Conservation (phyloP, 2,329 filamentous ascomycete species). For the Aspergillus ochraceoroseus region DNA sequence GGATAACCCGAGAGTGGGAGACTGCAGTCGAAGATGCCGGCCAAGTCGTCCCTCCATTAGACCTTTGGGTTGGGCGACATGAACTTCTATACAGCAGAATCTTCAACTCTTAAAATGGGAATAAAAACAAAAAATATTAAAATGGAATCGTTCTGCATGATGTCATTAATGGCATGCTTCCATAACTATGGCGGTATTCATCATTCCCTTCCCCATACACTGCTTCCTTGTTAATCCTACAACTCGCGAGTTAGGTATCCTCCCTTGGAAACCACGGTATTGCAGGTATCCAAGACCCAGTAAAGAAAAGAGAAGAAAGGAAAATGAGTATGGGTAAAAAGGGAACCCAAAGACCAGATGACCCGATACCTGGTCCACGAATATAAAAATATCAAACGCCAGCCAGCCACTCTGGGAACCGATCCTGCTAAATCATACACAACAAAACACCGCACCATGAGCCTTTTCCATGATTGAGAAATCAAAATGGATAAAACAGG, state of each 20-base stretch:
- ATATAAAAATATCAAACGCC: constrained; percentile 26
- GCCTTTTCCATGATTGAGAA: constrained; percentile 25
- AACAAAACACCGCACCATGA: constrained; percentile 37
- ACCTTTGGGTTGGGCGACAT: constrained; percentile 62
- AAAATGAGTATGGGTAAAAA: constrained; percentile 14
- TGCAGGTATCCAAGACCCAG: constrained; percentile 31
- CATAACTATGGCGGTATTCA: constrained; percentile 24
- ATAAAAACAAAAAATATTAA: constrained; percentile 6
- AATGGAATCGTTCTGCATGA: constrained; percentile 1
- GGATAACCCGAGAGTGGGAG: constrained; percentile 49
- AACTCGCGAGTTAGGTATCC: constrained; percentile 22
- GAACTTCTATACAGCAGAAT: constrained; percentile 63
- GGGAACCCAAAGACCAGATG: constrained; percentile 19
- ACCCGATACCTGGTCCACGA: constrained; percentile 20
- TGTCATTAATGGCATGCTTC: constrained; percentile 19
- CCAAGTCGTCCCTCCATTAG: constrained; percentile 57
- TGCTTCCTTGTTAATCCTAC: constrained; percentile 33
- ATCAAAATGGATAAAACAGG: constrained; percentile 12
- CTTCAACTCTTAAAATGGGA: constrained; percentile 60
- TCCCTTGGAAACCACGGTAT: constrained; percentile 25
- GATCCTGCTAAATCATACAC: constrained; percentile 31
- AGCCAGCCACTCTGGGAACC: constrained; percentile 30
- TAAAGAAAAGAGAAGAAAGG: constrained; percentile 10
- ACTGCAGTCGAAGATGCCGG: constrained; percentile 52
- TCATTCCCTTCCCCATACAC: constrained; percentile 24